A percentile compares a stretch with the other conserved stretches of the same genome.
Evolutionary conservation across 371 early-diverging fungal species (phyloP).

Genomic region (Zychaea mexicana): DNA sequence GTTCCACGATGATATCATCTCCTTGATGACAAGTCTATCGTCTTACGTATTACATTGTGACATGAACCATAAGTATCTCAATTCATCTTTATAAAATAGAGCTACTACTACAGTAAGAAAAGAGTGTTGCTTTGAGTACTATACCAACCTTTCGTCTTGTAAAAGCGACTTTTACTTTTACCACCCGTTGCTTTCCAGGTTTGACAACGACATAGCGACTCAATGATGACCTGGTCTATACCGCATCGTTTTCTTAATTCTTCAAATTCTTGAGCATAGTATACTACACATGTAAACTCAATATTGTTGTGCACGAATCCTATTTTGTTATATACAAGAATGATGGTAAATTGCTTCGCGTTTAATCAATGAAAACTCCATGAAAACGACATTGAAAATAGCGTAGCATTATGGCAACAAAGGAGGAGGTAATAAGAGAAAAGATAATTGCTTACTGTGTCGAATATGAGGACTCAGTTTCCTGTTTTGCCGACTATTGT

Average conservation of each 20-base stretch:
- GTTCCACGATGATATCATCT: conserved; percentile 75
- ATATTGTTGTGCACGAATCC: conserved; percentile 75
- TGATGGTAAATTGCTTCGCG: too few species aligned
- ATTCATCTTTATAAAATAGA: too few species aligned
- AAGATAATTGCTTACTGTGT: conserved; percentile 29
- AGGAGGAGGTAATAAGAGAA: neutral
- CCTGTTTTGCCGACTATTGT: conserved; percentile 1
- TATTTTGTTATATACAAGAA: too few species aligned
- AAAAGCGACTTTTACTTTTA: conserved; percentile 70
- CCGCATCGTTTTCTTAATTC: conserved; percentile 78
- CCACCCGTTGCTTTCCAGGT: conserved; percentile 84
- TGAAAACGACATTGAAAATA: too few species aligned
- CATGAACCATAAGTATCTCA: neutral
- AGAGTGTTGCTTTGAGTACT: neutral
- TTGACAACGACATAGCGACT: conserved; percentile 81
- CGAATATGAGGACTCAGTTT: conserved; percentile 39
- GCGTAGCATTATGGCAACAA: neutral
- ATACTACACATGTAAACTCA: conserved; percentile 80
- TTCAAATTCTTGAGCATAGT: conserved; percentile 89
- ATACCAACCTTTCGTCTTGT: conserved; percentile 58
- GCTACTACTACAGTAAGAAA: too few species aligned
- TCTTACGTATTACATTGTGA: conserved; percentile 49
- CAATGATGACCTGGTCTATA: conserved; percentile 73
- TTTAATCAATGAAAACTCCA: too few species aligned
- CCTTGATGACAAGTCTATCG: conserved; percentile 86